Percentiles rank a stretch among this genome's conserved stretches.
Conservation (phyloP, 2,329 filamentous ascomycete genomes). For the Ascochyta lentis region DNA sequence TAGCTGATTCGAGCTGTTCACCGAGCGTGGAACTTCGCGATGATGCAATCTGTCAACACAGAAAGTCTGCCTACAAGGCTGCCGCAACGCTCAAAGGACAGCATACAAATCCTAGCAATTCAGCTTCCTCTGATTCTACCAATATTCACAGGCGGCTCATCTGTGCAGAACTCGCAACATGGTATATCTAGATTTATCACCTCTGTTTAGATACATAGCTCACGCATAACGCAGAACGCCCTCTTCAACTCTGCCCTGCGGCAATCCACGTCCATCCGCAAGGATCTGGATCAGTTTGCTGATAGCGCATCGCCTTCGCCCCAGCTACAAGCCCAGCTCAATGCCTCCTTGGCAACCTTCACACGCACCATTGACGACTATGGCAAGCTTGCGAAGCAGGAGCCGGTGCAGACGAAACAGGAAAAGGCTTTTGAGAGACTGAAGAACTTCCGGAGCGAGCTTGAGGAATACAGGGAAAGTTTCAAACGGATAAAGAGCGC, state of each 20-base stretch:
- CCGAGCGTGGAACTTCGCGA: slow-evolving; percentile 15
- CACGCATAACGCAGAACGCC: slow-evolving; percentile 66
- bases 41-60: slow-evolving; percentile 45
- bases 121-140: neutral
- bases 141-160: neutral
- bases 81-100: slow-evolving; percentile 4
- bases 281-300: slow-evolving; percentile 75
- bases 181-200: neutral
- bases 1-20: neutral
- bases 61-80: slow-evolving; percentile 28
- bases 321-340: slow-evolving; percentile 63
- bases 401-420: slow-evolving; percentile 89
- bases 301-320: slow-evolving; percentile 64
- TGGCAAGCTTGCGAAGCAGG: slow-evolving; percentile 80
- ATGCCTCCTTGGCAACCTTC: slow-evolving; percentile 73
- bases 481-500: slow-evolving; percentile 79
- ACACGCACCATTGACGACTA: slow-evolving; percentile 94
- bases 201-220: slow-evolving; percentile 6
- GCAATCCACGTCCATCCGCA: slow-evolving; percentile 80
- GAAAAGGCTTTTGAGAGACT: slow-evolving; percentile 87
- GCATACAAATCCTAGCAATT: neutral
- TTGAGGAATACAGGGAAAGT: slow-evolving; percentile 78
- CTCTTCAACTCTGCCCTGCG: slow-evolving; percentile 86
- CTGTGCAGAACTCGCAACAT: neutral
- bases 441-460: slow-evolving; percentile 82